Evolutionary conservation across 2,329 filamentous ascomycete species (phyloP).

Genomic region (Coniella lustricola): DNA sequence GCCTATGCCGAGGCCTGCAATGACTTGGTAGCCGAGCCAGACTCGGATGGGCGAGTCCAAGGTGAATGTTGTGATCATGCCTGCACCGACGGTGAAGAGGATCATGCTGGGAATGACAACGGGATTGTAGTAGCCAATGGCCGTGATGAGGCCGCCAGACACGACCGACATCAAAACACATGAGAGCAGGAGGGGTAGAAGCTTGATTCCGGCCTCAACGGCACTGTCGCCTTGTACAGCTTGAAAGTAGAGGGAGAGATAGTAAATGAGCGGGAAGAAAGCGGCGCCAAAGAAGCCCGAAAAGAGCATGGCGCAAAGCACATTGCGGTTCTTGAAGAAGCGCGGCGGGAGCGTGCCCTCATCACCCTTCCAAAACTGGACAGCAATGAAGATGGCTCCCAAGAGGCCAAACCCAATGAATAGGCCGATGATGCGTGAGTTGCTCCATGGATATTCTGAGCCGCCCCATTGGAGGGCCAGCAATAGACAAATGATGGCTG

Average conservation of each 20-base stretch:
- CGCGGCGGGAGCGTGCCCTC: conserved; percentile 42
- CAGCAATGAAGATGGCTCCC: conserved; percentile 37
- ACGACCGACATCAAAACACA: conserved; percentile 41
- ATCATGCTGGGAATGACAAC: conserved; percentile 36
- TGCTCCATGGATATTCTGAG: conserved; percentile 42
- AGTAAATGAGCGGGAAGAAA: conserved; percentile 49
- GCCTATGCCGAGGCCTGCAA: conserved; percentile 43
- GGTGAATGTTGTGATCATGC: conserved; percentile 47
- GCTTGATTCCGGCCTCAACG: conserved; percentile 47
- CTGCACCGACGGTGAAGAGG: conserved; percentile 23
- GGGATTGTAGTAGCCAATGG: conserved; percentile 35
- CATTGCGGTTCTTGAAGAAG: conserved; percentile 39
- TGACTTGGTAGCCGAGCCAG: conserved; percentile 51
- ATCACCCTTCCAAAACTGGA: conserved; percentile 40
- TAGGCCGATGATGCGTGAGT: conserved; percentile 41
- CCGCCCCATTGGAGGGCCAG: conserved; percentile 54
- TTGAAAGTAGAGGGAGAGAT: conserved; percentile 48
- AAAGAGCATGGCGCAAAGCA: conserved; percentile 33
- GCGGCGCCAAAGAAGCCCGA: conserved; percentile 41
- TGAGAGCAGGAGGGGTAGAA: conserved; percentile 46
- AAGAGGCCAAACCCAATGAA: conserved; percentile 43
- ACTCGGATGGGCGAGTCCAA: conserved; percentile 35
- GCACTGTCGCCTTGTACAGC: conserved; percentile 46
- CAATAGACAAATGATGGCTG: conserved; percentile 44
- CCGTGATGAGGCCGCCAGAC: conserved; percentile 34